Percentiles rank a stretch among this genome's conserved stretches.
These are phyloP conservation scores for Tilletia setariae DNA, from an alignment of 1,284 basidiomycete genomes.

Conservation along the genomic window DNA sequence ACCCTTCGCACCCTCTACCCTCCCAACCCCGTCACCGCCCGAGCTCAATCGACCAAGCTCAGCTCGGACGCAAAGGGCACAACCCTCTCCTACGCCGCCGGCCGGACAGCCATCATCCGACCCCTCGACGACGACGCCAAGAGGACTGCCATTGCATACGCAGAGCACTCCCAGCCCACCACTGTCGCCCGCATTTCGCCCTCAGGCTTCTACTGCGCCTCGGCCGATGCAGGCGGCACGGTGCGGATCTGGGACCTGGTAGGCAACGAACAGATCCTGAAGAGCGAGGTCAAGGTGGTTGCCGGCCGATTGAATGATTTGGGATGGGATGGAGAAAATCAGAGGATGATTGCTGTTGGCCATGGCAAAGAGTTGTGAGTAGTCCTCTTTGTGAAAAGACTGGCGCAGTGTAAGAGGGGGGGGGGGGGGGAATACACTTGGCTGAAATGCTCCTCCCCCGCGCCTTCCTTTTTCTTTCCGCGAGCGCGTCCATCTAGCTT, in stretches of 20 bases:
- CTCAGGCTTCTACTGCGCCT: conserved; percentile 91
- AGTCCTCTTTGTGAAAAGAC: not conserved
- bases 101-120: conserved; percentile 65
- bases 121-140: conserved; percentile 53
- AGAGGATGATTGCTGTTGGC: conserved; percentile 92
- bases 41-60: conserved; percentile 76
- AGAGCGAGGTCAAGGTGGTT: conserved; percentile 68
- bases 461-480: no score
- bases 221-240: conserved; percentile 54
- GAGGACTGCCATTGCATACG: conserved; percentile 60
- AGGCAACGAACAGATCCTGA: conserved; percentile 78
- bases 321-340: conserved; percentile 87
- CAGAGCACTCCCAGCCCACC: conserved; percentile 76
- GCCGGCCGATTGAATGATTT: conserved; percentile 85
- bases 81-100: conserved; percentile 81
- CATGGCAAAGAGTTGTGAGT: conserved; percentile 76
- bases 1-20: conserved; percentile 26
- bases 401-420: no score
- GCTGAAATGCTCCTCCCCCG: not conserved
- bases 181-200: conserved; percentile 90
- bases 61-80: conserved; percentile 69
- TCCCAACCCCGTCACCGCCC: conserved; percentile 50
- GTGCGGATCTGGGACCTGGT: conserved; percentile 84
- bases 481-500: conserved; percentile 21
- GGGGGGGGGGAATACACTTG: no score